Evolutionary conservation across 257 asterid genomes (phyloP), one percentile per base, ranked within the genome.

Genomic region (Gardenia jasminoides): DNA sequence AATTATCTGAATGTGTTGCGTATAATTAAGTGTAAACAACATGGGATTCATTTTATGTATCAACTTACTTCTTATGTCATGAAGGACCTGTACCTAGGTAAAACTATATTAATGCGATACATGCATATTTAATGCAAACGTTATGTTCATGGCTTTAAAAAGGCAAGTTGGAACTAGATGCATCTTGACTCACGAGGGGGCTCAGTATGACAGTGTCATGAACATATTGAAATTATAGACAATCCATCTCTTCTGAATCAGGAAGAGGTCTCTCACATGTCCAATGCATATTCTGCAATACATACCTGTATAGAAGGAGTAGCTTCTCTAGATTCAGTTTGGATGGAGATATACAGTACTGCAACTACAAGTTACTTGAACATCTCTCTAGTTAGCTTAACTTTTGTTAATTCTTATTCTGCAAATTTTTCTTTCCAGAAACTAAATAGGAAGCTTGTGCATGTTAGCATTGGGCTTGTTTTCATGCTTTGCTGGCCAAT

Each of bases 401-500:
- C 72, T n/a, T 76, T 26, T 76, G 59, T 26, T 22, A 28, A 17
- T 17, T 44, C 59, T 75, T 76, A 48, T 48, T 43, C 7, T 26
- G 8, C 41, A 19, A 22, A 82, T 79, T 75, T 79, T 52, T 3
- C 36, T 76, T 30, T 74, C 36, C 69, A 89, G 96, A 84, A 85
- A 80, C 80, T 87, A 11, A 47, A 70, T 58, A 80, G 93, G 86
- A 88, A 89, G 86, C 87, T 95, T 78, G 99, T 95, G 41, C 99
- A 95, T 84, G 76, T 93, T 54, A 87, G 92, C 76, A 48, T 93
- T 76, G 99, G 99, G 81, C 83, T 89, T 75, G 93, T 88, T 47
- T 95, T 95, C 97, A 92, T 92, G 96, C 94, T 92, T 76, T 95
- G 97, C 91, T 95, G 99, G 99, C 99, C 98, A 52, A 89, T 95